phyloP scores from a whole-genome alignment of 805 yeast genomes.

The Wickerhamiella slavikovae region DNA sequence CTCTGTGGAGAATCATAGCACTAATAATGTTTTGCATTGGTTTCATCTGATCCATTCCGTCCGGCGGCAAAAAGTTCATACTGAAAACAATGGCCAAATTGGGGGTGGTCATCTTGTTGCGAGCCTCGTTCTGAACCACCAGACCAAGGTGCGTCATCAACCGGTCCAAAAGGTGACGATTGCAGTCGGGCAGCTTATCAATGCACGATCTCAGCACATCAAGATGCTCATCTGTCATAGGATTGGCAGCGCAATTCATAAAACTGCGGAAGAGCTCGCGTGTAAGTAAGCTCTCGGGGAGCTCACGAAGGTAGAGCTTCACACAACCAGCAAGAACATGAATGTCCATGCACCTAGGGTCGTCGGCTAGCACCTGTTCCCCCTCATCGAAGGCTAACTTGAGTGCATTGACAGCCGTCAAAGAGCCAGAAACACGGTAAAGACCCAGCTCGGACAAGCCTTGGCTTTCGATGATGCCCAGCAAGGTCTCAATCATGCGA shows the following conservation, averaged over 20 bases:
- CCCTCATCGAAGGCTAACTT: conserved; percentile 36
- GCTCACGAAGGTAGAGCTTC: conserved; percentile 61
- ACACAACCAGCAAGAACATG: conserved; percentile 80
- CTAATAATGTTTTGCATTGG: conserved; percentile 33
- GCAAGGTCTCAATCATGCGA: conserved; percentile 37
- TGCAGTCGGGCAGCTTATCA: conserved; percentile 35
- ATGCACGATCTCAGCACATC: conserved; percentile 17
- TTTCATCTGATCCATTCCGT: conserved; percentile 30
- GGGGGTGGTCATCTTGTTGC: conserved; percentile 72
- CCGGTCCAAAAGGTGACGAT: conserved; percentile 46
- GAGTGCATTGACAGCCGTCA: conserved; percentile 33
- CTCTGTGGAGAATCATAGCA: conserved; percentile 23
- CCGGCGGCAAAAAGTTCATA: conserved; percentile 31
- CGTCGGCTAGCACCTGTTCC: conserved; percentile 23
- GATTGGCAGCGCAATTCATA: conserved; percentile 13
- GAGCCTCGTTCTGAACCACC: conserved; percentile 43
- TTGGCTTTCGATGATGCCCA: conserved; percentile 61
- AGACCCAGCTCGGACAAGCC: conserved; percentile 84
- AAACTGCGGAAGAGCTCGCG: conserved; percentile 43
- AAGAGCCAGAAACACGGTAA: conserved; percentile 53
- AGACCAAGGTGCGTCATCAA: conserved; percentile 48
- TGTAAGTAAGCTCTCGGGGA: conserved; percentile 68
- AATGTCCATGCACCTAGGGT: conserved; percentile 51
- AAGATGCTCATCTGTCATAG: conserved; percentile 4
- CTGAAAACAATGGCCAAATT: conserved; percentile 80